Percentiles rank a stretch among this genome's conserved stretches.
phyloP scores from a whole-genome alignment of 306 rosid species.

The Leucaena leucocephala region DNA sequence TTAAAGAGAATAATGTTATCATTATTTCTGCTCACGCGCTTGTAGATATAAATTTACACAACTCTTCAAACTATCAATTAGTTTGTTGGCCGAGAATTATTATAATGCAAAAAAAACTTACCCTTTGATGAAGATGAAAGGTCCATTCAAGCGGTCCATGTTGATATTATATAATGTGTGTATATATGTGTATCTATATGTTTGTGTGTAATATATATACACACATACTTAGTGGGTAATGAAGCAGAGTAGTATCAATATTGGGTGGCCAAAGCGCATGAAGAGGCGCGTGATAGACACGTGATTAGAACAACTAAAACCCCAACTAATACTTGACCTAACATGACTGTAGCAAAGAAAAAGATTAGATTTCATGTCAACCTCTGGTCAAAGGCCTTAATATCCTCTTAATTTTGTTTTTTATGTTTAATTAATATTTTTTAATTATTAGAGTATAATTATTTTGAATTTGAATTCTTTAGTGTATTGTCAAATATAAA shows the following conservation, averaged over 20 bases:
- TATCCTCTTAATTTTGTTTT: neutral
- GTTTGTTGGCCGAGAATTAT: neutral
- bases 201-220: neutral
- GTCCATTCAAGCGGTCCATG: constrained; percentile 39
- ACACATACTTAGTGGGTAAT: neutral
- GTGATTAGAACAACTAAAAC: constrained; percentile 36
- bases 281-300: constrained; percentile 32
- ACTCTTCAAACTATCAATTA: neutral
- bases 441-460: neutral
- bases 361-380: constrained; percentile 10
- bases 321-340: constrained; percentile 17
- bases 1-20: neutral
- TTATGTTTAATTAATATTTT: neutral
- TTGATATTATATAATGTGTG: neutral
- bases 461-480: neutral
- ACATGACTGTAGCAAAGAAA: constrained; percentile 2
- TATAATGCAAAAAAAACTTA: neutral
- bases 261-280: constrained; percentile 28
- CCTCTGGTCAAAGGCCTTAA: constrained; percentile 7
- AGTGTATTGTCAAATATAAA: neutral
- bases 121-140: constrained; percentile 18
- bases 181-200: neutral
- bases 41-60: neutral
- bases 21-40: neutral
- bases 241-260: neutral